Conservation (phyloP, 305 asterid genomes). For the Fraxinus sp. region DNA sequence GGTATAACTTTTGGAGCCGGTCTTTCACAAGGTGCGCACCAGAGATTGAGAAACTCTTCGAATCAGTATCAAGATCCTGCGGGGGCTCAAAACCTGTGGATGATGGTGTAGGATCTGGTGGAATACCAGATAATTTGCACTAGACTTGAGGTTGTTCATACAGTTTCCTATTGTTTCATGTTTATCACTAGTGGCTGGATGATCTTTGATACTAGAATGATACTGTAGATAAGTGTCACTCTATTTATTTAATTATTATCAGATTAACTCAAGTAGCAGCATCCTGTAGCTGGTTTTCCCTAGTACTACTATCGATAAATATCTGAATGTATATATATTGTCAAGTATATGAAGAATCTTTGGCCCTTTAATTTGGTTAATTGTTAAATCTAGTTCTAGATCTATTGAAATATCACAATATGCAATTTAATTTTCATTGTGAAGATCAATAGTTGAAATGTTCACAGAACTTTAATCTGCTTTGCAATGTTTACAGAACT, state of each 20-base stretch:
- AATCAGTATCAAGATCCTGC: slow-evolving; percentile 92
- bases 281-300: neutral
- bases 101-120: slow-evolving; percentile 72
- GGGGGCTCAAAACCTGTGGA: slow-evolving; percentile 93
- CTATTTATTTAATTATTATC: neutral
- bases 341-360: neutral
- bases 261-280: neutral
- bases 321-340: neutral
- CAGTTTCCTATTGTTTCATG: neutral
- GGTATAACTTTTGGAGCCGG: slow-evolving; percentile 93
- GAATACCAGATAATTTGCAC: slow-evolving; percentile 70
- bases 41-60: slow-evolving; percentile 93
- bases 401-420: neutral
- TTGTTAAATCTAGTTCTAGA: neutral
- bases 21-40: slow-evolving; percentile 92
- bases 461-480: no score
- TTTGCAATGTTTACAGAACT: neutral
- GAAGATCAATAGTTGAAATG: neutral
- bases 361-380: neutral
- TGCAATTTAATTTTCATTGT: neutral
- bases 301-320: neutral
- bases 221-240: neutral
- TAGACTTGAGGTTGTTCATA: slow-evolving; percentile 11
- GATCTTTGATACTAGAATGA: neutral
- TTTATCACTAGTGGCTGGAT: neutral